phyloP scores from a whole-genome alignment of 129 eudicot species.

The Sambucus nigra region DNA sequence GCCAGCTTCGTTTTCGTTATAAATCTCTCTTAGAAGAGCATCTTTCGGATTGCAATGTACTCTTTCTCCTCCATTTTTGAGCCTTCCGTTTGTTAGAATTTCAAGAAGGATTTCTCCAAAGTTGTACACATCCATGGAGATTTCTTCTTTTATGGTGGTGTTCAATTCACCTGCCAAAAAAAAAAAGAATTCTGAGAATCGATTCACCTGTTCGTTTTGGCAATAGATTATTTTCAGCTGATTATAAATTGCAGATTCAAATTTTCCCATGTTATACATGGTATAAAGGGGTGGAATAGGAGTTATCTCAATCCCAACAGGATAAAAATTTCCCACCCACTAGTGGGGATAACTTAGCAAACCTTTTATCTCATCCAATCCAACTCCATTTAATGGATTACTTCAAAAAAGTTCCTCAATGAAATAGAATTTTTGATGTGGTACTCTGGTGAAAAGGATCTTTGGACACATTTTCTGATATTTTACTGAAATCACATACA shows the following conservation, averaged over 20 bases:
- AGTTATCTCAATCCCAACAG: not conserved
- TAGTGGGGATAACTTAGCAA: no score
- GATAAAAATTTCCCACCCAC: no score
- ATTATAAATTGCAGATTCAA: not conserved
- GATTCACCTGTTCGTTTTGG: not conserved
- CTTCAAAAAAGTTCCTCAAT: no score
- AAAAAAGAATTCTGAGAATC: not conserved
- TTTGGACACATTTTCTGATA: not conserved
- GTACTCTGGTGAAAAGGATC: no score
- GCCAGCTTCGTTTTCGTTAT: slow-evolving; percentile 39
- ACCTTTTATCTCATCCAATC: no score
- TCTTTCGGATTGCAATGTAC: slow-evolving; percentile 34
- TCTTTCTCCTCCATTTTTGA: slow-evolving; percentile 38
- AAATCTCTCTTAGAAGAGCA: slow-evolving; percentile 40
- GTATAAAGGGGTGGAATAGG: not conserved
- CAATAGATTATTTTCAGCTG: not conserved
- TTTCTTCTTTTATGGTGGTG: slow-evolving; percentile 41
- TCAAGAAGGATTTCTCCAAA: slow-evolving; percentile 68
- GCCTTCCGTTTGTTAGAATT: slow-evolving; percentile 57
- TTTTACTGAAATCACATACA: no score
- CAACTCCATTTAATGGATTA: no score
- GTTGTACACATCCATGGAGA: slow-evolving; percentile 46
- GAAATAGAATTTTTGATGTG: no score
- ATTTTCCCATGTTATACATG: not conserved
- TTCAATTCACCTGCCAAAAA: slow-evolving; percentile 41